Evolutionary conservation across 345 rosid genomes (phyloP).

Genomic region (Diplotaxis tenuifolia): DNA sequence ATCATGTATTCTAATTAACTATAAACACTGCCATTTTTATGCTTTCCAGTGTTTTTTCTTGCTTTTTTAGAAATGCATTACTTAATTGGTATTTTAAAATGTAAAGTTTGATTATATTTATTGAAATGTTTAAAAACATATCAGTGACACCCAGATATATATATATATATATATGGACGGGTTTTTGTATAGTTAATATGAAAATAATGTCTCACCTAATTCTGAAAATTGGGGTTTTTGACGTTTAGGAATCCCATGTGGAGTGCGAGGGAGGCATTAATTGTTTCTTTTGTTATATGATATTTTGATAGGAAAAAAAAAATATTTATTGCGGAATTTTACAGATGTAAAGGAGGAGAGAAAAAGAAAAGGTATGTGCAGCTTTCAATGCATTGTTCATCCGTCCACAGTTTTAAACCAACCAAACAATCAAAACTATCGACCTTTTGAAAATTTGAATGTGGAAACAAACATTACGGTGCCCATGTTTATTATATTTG

Average conservation of each 20-base stretch:
- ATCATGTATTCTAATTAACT: constrained; percentile 18
- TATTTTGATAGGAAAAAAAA: background rate
- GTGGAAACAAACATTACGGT: constrained; percentile 31
- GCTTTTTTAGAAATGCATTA: background rate
- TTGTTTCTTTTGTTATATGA: background rate
- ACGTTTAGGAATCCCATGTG: constrained; percentile 36
- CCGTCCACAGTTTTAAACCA: constrained; percentile 17
- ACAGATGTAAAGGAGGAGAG: constrained; percentile 27
- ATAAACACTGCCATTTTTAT: background rate
- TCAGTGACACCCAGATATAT: too few relatives aligned
- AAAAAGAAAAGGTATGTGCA: constrained; percentile 30
- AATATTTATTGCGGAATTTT: constrained; percentile 22
- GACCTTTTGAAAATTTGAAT: constrained; percentile 26
- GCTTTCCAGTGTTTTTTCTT: background rate
- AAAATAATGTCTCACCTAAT: constrained; percentile 30
- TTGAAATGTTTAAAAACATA: too few relatives aligned
- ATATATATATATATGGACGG: constrained; percentile 6
- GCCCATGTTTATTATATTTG: constrained; percentile 23
- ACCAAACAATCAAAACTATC: background rate
- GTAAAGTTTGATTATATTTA: background rate
- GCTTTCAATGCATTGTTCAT: constrained; percentile 36
- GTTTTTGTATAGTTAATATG: background rate
- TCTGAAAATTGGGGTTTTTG: constrained; percentile 19
- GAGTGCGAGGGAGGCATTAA: constrained; percentile 26
- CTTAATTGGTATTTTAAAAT: background rate